phyloP scores from a whole-genome alignment of 1,284 basidiomycete species.

The Boletus semigastroideus region DNA sequence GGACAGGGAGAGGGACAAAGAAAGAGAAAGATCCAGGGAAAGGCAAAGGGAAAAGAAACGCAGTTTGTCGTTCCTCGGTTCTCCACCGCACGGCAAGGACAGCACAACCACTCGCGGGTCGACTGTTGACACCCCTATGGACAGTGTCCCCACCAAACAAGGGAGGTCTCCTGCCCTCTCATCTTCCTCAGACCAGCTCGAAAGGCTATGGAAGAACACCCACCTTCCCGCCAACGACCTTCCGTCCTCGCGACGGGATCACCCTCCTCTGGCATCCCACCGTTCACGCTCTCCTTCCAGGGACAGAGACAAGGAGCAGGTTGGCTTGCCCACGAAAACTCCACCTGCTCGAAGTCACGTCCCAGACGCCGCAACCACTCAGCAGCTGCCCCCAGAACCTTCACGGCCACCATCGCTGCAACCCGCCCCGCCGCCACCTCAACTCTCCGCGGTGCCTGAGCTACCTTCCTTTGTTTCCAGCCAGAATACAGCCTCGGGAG shows the following conservation, averaged over 20 bases:
- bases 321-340: not conserved
- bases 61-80: conserved; percentile 3
- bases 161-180: conserved; percentile 28
- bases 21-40: not conserved
- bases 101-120: conserved; percentile 12
- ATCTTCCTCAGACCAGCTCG: conserved; percentile 26
- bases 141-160: conserved; percentile 12
- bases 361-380: not conserved
- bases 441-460: conserved; percentile 16
- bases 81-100: conserved; percentile 20
- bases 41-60: conserved; percentile 11
- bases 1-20: conserved; percentile 11
- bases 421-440: conserved; percentile 17
- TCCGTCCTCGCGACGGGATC: conserved; percentile 3
- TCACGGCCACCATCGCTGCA: conserved; percentile 16
- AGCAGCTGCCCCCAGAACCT: conserved; percentile 19
- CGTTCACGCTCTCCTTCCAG: conserved; percentile 19
- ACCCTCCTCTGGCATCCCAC: conserved; percentile 3
- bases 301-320: conserved; percentile 7
- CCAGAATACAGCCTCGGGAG: conserved; percentile 9
- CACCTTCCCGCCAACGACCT: conserved; percentile 4
- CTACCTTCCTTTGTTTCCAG: conserved; percentile 20
- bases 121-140: conserved; percentile 13
- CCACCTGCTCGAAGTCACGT: conserved; percentile 7
- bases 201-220: conserved; percentile 19